These are phyloP conservation scores for Apophysomyces elegans DNA, from an alignment of 371 early-diverging fungal genomes.

Conservation along the genomic window DNA sequence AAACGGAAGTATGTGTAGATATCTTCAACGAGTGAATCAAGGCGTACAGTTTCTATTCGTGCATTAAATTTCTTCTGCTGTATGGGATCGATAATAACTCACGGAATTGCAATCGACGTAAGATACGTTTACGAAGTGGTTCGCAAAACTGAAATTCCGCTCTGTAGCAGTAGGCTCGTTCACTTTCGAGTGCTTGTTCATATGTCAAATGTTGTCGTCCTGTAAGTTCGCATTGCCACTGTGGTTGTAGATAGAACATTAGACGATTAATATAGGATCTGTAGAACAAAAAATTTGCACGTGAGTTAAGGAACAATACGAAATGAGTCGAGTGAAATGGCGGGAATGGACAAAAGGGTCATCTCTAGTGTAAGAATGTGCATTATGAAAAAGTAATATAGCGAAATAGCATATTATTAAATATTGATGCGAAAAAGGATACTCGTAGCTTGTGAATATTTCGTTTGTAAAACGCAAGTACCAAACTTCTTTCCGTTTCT, in stretches of 20 bases:
- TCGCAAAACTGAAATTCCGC: slow-evolving; percentile 67
- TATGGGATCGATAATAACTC: slow-evolving; percentile 22
- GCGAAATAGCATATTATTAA: too few species aligned
- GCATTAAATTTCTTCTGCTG: neutral
- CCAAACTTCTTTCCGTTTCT: slow-evolving; percentile 65
- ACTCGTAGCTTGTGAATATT: slow-evolving; percentile 86
- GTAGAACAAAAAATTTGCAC: slow-evolving; percentile 13
- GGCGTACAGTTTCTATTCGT: slow-evolving; percentile 44
- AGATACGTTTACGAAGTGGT: slow-evolving; percentile 60
- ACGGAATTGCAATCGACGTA: slow-evolving; percentile 74
- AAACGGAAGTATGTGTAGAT: slow-evolving; percentile 45
- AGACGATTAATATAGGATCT: slow-evolving; percentile 78
- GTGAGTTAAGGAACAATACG: slow-evolving; percentile 13
- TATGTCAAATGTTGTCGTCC: slow-evolving; percentile 79
- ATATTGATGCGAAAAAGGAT: slow-evolving; percentile 34
- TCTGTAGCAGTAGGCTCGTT: slow-evolving; percentile 57
- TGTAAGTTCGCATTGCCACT: slow-evolving; percentile 81
- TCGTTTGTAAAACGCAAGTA: slow-evolving; percentile 87
- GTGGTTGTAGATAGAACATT: slow-evolving; percentile 69
- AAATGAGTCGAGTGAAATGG: neutral
- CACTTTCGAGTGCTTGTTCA: slow-evolving; percentile 85
- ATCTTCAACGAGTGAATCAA: slow-evolving; percentile 55
- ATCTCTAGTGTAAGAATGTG: neutral
- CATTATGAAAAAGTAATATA: neutral
- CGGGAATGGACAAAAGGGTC: neutral